phyloP scores from a whole-genome alignment of 805 yeast species.

The Barnettozyma sp. region DNA sequence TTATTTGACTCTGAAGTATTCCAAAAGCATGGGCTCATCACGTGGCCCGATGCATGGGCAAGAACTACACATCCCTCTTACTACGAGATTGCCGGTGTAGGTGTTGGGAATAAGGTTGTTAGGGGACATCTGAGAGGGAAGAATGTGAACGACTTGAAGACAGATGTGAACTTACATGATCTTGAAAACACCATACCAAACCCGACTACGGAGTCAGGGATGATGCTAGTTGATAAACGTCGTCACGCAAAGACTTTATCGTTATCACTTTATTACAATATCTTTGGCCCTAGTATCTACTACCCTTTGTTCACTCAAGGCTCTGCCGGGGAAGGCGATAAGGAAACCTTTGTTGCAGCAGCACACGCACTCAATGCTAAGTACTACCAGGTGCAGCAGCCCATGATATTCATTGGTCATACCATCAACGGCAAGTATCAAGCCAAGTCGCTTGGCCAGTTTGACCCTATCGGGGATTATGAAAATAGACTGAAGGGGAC shows the following conservation, averaged over 20 bases:
- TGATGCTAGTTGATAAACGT: slow-evolving; percentile 50
- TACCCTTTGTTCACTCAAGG: slow-evolving; percentile 68
- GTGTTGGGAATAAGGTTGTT: slow-evolving; percentile 32
- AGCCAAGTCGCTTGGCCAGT: slow-evolving; percentile 77
- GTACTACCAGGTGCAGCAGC: slow-evolving; percentile 5
- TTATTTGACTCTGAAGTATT: slow-evolving; percentile 51
- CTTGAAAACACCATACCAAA: slow-evolving; percentile 56
- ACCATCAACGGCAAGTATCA: slow-evolving; percentile 31
- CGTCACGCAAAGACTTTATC: slow-evolving; percentile 50
- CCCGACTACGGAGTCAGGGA: slow-evolving; percentile 65
- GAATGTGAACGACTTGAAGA: slow-evolving; percentile 13
- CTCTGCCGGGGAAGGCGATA: slow-evolving; percentile 70
- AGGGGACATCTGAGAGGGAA: slow-evolving; percentile 29
- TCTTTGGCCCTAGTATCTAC: slow-evolving; percentile 56
- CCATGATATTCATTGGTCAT: slow-evolving; percentile 2
- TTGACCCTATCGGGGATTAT: slow-evolving; percentile 58
- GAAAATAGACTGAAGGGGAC: slow-evolving; percentile 4
- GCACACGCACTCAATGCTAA: neutral
- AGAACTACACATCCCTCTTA: slow-evolving; percentile 65
- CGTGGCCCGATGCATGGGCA: slow-evolving; percentile 86
- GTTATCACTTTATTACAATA: slow-evolving; percentile 57
- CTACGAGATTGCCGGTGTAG: slow-evolving; percentile 56
- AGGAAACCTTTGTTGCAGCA: slow-evolving; percentile 65
- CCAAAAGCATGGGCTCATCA: slow-evolving; percentile 37
- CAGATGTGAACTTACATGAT: slow-evolving; percentile 43